phyloP scores from a whole-genome alignment of 78 protist species.

The Dictyostelium discoideum region DNA sequence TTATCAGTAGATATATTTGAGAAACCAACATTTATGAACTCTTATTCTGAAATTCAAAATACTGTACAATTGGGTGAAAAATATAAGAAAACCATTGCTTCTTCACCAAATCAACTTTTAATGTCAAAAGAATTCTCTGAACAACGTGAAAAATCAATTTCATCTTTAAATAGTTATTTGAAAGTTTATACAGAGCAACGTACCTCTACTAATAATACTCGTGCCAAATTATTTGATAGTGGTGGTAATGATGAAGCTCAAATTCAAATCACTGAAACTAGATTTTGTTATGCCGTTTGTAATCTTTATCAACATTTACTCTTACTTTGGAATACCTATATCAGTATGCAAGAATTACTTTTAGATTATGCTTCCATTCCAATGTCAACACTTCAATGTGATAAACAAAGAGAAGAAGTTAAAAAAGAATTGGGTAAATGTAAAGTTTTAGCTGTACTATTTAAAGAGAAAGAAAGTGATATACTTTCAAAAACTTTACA shows the following conservation, averaged over 20 bases:
- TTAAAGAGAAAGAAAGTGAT: slow-evolving; percentile 77
- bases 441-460: slow-evolving; percentile 57
- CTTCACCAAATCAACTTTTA: background rate
- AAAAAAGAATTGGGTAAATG: slow-evolving; percentile 72
- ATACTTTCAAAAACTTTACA: background rate
- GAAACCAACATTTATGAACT: slow-evolving; percentile 22
- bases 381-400: slow-evolving; percentile 3
- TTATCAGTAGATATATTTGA: slow-evolving; percentile 67
- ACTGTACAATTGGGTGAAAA: slow-evolving; percentile 3
- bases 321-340: slow-evolving; percentile 37
- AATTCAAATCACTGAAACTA: slow-evolving; percentile 43
- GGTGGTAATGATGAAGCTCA: slow-evolving; percentile 48
- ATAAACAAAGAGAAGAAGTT: slow-evolving; percentile 61
- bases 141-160: slow-evolving; percentile 28
- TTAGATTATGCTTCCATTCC: slow-evolving; percentile 20
- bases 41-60: slow-evolving; percentile 35
- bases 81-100: slow-evolving; percentile 7
- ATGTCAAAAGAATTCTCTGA: slow-evolving; percentile 8
- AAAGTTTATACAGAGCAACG: slow-evolving; percentile 58
- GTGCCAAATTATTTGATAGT: slow-evolving; percentile 73
- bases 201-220: slow-evolving; percentile 52
- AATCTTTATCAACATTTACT: slow-evolving; percentile 65
- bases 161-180: slow-evolving; percentile 3
- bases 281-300: slow-evolving; percentile 54
- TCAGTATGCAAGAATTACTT: slow-evolving; percentile 37